Base-by-base conservation (phyloP, 768 basidiomycete genomes). In the Leucosporidium yakuticum region DNA sequence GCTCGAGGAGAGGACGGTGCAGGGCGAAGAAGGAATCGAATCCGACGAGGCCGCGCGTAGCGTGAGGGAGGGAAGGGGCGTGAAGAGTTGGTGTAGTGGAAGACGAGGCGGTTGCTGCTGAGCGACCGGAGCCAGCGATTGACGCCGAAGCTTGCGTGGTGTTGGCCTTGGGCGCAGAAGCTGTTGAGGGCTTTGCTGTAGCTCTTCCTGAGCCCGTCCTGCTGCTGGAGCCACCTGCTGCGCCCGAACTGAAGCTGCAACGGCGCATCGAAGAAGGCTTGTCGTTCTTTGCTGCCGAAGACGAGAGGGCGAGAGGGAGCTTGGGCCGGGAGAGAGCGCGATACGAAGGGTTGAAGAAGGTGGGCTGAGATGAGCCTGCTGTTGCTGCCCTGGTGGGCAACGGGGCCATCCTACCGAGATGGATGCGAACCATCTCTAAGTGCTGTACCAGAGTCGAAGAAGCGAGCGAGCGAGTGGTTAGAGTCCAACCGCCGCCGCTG, bases 1-100 rank as follows among this genome's bases (percentile, higher is more conserved):
- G 68, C 57, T 73, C 71, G 65, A 73, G 71, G 47, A 73, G 68
- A 3, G 71, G 71, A 14, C 71, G 71, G 47, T 69, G 71, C 19
- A 58, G 50, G 8, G 71, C 56, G 63, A 73, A 73, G 65, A 73
- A 66, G 39, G 65, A 54, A 56, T 73, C 71, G 56, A 44, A 34
- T 21, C 59, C 44, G 60, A 73, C 65, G 47, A 73, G 44, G 5
- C 56, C 60, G 21, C 29, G 5, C 65, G 44, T 62, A 23, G 63
- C 68, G 23, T 73, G 71, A 4, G 71, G 68, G 25, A 73, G 58
- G 23, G 63, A 62, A n/a, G 63, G 63, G 31, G 63, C 56, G 63
- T 47, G 25, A 25, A 31, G 48, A 5, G 56, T 50, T 29, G 48
- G 15, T 27, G 59, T 20, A 29, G 32, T 25, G 47, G 59, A 47